Conservation (phyloP, 1,139 yeast genomes). For the Lodderomyces jiufengensis region DNA sequence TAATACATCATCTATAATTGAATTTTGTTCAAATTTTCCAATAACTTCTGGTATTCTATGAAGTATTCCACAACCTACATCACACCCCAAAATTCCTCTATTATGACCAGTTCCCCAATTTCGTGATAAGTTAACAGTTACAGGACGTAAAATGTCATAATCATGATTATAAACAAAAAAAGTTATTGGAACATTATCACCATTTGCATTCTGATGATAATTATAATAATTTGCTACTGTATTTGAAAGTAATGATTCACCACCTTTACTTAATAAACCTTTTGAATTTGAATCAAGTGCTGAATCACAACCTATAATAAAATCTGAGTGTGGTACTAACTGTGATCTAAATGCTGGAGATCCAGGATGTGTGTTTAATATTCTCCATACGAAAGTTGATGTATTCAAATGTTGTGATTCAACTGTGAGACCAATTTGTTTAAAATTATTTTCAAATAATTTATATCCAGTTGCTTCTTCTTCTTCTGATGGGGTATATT, state of each 20-base stretch:
- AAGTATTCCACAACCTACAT: constrained; percentile 87
- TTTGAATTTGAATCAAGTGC: constrained; percentile 53
- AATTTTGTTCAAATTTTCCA: constrained; percentile 42
- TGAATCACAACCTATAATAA: constrained; percentile 81
- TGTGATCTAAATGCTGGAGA: constrained; percentile 90
- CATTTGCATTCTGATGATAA: constrained; percentile 37
- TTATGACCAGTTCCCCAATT: constrained; percentile 51
- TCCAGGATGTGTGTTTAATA: constrained; percentile 65
- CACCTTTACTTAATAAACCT: constrained; percentile 72
- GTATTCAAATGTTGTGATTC: constrained; percentile 76
- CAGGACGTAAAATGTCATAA: constrained; percentile 81
- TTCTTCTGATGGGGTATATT: constrained; percentile 12
- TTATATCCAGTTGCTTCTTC: constrained; percentile 11
- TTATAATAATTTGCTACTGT: constrained; percentile 59
- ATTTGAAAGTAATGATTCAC: constrained; percentile 73
- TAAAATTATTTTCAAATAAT: constrained; percentile 23
- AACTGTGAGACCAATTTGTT: constrained; percentile 57
- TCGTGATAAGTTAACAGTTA: constrained; percentile 56
- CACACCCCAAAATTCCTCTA: constrained; percentile 84
- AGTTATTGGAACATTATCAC: constrained; percentile 40
- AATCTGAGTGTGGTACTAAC: constrained; percentile 80
- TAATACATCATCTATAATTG: constrained; percentile 35
- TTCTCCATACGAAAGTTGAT: constrained; percentile 86
- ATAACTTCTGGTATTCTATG: constrained; percentile 77
- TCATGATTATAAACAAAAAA: constrained; percentile 88